Percentiles rank a stretch among this genome's conserved stretches.
Evolutionary conservation across 2,329 filamentous ascomycete species (phyloP).

Genomic region (Ceratocystiopsis sp.): DNA sequence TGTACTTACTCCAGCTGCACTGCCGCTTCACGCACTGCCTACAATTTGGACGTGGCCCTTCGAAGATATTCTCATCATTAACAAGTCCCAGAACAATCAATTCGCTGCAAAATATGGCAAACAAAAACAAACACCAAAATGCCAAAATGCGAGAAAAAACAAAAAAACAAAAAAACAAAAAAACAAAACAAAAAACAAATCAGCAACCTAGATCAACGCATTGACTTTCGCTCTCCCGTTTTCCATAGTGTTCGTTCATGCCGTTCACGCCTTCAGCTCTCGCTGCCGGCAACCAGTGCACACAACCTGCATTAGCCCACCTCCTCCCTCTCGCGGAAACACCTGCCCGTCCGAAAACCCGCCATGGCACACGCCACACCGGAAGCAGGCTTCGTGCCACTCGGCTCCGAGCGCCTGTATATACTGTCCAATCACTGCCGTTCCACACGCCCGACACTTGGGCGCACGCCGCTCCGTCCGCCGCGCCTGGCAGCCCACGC

Average conservation of each 20-base stretch:
- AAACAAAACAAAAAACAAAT: background rate
- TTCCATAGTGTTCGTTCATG: constrained; percentile 11
- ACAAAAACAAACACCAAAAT: background rate
- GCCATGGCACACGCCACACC: constrained; percentile 47
- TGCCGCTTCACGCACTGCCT: too few species aligned
- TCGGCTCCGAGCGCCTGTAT: constrained; percentile 77
- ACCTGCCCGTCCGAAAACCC: constrained; percentile 49
- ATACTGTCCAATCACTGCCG: constrained; percentile 76
- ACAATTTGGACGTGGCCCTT: too few species aligned
- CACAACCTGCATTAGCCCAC: constrained; percentile 31
- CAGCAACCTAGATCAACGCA: background rate
- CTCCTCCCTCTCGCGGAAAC: constrained; percentile 37
- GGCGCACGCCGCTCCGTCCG: constrained; percentile 75
- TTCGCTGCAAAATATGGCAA: background rate
- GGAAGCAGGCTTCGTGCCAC: constrained; percentile 89
- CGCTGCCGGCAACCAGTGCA: constrained; percentile 44
- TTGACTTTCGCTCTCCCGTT: constrained; percentile 4
- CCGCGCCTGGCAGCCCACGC: constrained; percentile 79
- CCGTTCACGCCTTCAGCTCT: constrained; percentile 35
- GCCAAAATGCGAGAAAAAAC: background rate
- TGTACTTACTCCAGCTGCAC: too few species aligned
- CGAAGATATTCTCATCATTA: background rate
- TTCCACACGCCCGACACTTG: constrained; percentile 73
- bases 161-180: background rate
- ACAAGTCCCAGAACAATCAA: background rate